Conservation (phyloP, 2,329 filamentous ascomycete genomes). For the Colletotrichum liaoningense region DNA sequence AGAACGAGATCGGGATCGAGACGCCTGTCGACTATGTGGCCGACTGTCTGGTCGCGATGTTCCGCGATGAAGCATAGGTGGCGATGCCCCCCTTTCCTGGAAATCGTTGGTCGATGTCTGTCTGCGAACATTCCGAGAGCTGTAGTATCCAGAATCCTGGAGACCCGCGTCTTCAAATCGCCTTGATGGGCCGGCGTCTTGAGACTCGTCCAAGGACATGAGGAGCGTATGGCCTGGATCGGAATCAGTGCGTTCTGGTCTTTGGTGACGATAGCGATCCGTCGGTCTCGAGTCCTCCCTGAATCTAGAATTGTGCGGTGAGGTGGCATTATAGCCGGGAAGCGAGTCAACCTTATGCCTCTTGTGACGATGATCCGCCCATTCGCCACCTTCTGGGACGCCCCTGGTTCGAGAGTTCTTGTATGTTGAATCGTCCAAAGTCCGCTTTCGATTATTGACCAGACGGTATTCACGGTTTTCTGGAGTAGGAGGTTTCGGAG, state of each 20-base stretch:
- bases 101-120: slow-evolving; percentile 8
- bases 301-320: slow-evolving; percentile 4
- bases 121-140: slow-evolving; percentile 8
- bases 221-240: neutral
- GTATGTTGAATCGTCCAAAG: slow-evolving; percentile 26
- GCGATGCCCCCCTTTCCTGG: neutral
- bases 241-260: slow-evolving; percentile 4
- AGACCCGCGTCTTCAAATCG: neutral
- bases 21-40: slow-evolving; percentile 3
- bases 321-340: neutral
- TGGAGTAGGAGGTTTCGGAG: slow-evolving; percentile 25
- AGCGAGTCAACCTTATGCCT: slow-evolving; percentile 21
- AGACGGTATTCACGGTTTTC: slow-evolving; percentile 19
- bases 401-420: neutral
- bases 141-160: slow-evolving; percentile 6
- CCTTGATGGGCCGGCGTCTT: neutral
- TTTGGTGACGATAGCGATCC: slow-evolving; percentile 21
- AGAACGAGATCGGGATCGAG: slow-evolving; percentile 1
- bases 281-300: slow-evolving; percentile 14
- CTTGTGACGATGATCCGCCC: slow-evolving; percentile 15
- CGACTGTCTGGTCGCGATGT: slow-evolving; percentile 17
- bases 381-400: slow-evolving; percentile 1
- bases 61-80: neutral
- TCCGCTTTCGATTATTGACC: slow-evolving; percentile 20
- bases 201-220: neutral